Base-by-base conservation (phyloP, 768 basidiomycete genomes). In the Tulasnella sp. region DNA sequence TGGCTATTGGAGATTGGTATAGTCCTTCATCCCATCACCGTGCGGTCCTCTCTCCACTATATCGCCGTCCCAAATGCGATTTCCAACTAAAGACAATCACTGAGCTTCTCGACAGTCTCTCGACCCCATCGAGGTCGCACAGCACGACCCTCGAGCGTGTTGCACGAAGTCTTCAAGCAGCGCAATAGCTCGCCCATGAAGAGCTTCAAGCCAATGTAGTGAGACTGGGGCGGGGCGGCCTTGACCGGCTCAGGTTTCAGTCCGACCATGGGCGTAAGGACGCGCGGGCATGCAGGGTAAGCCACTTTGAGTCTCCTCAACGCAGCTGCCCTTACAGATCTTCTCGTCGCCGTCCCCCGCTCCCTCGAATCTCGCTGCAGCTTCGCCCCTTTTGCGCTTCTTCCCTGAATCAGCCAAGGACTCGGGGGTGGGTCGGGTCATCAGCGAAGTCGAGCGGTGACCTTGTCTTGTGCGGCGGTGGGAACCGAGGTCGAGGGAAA, bases 171-270 rank as follows among this genome's bases (percentile, higher is more conserved):
- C 73, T 94, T 90, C 18, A 94, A 96, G 50, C 96, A 93, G 76
- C 94, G 90, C 20, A 97, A 89, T 11, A 96, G 93, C 86, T 97
- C 95, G 84, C 95, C 93, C 40, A 97, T 94, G 83, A 97, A 97
- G 24, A 80, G 24, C 40, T 74, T 77, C 28, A 80, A 37, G 28
- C 64, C 74, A 42, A 80, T 80, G 40, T 78, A 58, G 37, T 78
- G 77, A 6, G 50, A 40, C 40, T 28, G 54, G 22, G 34, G 18
- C 3, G 58, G 54, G 9, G 77, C 20, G 4, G 77, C 8, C 46
- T 34, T 64, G 50, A 28, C 41, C 5, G 44, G 78, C 40, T 64
- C 69, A 16, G 44, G 72, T 31, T 44, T 60, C 3, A 9, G 42
- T 18, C 24, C 46, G 48, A 37, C 40, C 12, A 72, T 72, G 14